Evolutionary conservation across 805 yeast genomes (phyloP), one percentile per base, ranked within the genome.

Genomic region (Blastobotrys attinorum): DNA sequence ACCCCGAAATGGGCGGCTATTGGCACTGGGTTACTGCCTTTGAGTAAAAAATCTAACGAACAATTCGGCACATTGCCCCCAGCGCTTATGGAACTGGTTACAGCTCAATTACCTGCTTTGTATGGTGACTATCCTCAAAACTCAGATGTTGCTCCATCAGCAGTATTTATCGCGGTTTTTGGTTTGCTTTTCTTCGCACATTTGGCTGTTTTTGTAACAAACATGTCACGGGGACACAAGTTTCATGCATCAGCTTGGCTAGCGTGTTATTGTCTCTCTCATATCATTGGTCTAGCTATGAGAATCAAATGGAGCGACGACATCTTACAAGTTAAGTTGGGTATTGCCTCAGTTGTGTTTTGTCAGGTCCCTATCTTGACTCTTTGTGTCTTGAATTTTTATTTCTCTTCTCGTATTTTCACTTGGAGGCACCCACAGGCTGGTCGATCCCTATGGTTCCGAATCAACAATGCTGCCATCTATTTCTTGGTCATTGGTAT

Each of bases 351-450:
- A 2, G 74, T 71, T 36, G 77, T 79, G 22, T 70, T 82, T 40
- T 56, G 74, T 22, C 70, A 77, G 50, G 63, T 79, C 7, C 78
- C 87, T 3, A 70, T 77, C 15, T 73, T 79, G n/a, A 56, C 77
- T 22, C 57, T 82, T 36, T 75, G 77, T 25, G 71, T 81, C 2
- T 68, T 77, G 54, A 79, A 79, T 56, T 67, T 81, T 59, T 72
- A 81, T 18, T 62, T 83, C 42, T 85, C 85, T 3, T 88, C 81
- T 58, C 73, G 90, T 58, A 65, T 82, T 18, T 80, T 81, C 61
- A 79, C 86, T 4, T 81, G 87, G 84, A 69, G 81, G 58, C 89
- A 83, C 57, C 89, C 90, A 5, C 78, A 75, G 41, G 71, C 78
- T 8, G 89, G 88, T 32, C 69, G 76, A 17, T 59, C 72, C 35